Base-by-base conservation (phyloP, 2,329 filamentous ascomycete species). In the Epichloe sibirici region DNA sequence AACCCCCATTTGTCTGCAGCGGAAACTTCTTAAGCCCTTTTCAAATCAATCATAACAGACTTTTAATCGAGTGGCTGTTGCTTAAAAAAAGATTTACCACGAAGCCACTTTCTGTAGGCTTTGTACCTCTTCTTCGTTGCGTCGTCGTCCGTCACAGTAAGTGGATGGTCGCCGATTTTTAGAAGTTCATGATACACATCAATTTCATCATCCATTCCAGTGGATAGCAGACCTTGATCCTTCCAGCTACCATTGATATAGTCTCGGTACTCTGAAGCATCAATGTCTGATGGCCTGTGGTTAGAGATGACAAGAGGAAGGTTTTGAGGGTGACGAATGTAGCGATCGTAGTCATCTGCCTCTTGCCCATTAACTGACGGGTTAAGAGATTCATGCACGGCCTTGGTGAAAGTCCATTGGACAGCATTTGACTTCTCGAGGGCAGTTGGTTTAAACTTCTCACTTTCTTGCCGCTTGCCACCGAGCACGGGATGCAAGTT, bases 51-150 rank as follows among this genome's bases (percentile, higher is more conserved):
- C 2, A 28, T 13, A 2, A 28, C 44, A 38, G 17, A 4, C 28
- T 54, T 59, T 70, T 70, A 79, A 57, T 79, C 78, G 50, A 80
- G 74, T 45, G 84, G 81, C 67, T 85, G 82, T 74, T 96, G 90
- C 70, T 97, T 97, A 68, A 97, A 97, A 17, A 62, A 97, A 78
- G 89, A 95, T 73, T 96, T 97, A 17, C 91, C 91, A 56, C 83
- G 79, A 63, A 98, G 74, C 91, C 93, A 98, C 70, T 96, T 94
- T 62, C 85, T 75, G 69, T 98, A 98, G 9, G 90, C 88, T 71
- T 95, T 97, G 69, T 98, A 98, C 60, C 93, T 77, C 76, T 97
- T 96, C 78, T 95, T 97, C 42, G 79, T 77, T 45, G 83, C 77
- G 66, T 97, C 93, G 62, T 94, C 90, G 45, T 90, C 85, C 1